Base-by-base conservation (phyloP, 176 grass and related monocot species). In the Cenchrus purpureus region DNA sequence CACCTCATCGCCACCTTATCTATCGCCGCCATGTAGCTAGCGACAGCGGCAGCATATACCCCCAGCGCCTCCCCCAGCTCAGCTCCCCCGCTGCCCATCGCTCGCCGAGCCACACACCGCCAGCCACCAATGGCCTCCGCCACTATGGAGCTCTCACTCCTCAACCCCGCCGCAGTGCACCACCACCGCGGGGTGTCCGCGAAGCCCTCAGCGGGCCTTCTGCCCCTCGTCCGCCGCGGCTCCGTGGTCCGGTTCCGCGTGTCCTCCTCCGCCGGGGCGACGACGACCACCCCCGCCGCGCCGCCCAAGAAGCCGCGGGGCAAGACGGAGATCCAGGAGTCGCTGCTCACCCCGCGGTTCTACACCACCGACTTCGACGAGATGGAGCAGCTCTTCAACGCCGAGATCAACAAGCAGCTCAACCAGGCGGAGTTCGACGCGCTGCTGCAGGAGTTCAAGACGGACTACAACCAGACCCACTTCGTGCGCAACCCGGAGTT, bases 381-480 rank as follows among this genome's bases (percentile, higher is more conserved):
- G 89, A 99, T 99, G 97, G 97, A 99, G 90, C 80, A 58, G n/a
- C 88, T 96, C 31, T 99, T 99, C 91, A 96, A 96, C 82, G 82
- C 86, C 1, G 93, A 99, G 91, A 95, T 95, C 55, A 99, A 96
- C 90, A 91, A 89, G 89, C 92, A 95, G 83, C 90, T 99, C 77
- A 99, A 99, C 84, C 83, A 99, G 89, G 74, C 74, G 9, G 93
- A 96, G 85, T 98, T 98, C 76, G 93, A 92, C 83, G 93, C 93
- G 83, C 89, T 98, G 89, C 89, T 92, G 71, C 87, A 93, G 76
- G 96, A 98, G 90, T 99, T 99, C 90, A 99, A 99, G 89, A 99
- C 97, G 32, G 97, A 99, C 87, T 96, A 99, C 88, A 99, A 99
- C 86, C 93, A 99, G 93, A 99, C 97, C 1, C 97, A 99, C 79